phyloP scores from a whole-genome alignment of 306 rosid species.

The Prunus salicina region DNA sequence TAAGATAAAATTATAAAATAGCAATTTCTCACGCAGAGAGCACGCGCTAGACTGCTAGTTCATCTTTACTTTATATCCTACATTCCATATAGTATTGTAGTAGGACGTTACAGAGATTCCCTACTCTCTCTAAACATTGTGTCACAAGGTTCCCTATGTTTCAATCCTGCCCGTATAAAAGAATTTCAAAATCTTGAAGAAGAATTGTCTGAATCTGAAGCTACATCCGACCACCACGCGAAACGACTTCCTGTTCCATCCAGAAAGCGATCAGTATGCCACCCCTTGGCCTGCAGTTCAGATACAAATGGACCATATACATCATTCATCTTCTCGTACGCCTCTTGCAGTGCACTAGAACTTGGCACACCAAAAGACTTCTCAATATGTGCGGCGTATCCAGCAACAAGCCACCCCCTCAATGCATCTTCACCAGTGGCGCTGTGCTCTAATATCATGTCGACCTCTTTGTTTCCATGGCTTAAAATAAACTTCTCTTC shows the following conservation, averaged over 20 bases:
- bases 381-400: constrained; percentile 49
- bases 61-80: neutral
- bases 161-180: neutral
- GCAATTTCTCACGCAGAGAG: too few relatives aligned
- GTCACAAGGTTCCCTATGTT: neutral
- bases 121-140: neutral
- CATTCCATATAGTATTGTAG: neutral
- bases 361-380: constrained; percentile 44
- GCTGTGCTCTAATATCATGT: constrained; percentile 76
- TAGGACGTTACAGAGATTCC: neutral
- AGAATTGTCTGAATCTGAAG: neutral
- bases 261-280: constrained; percentile 96
- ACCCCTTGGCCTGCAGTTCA: constrained; percentile 75
- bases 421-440: constrained; percentile 91
- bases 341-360: constrained; percentile 43
- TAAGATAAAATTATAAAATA: too few relatives aligned
- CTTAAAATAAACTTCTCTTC: constrained; percentile 76
- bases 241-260: constrained; percentile 83
- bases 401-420: constrained; percentile 96
- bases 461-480: constrained; percentile 45
- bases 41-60: neutral
- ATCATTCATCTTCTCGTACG: constrained; percentile 70
- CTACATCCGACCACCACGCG: constrained; percentile 31
- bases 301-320: constrained; percentile 55
- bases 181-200: constrained; percentile 5